Base-by-base conservation (phyloP, 768 basidiomycete genomes). In the Tephrocybe sp. region DNA sequence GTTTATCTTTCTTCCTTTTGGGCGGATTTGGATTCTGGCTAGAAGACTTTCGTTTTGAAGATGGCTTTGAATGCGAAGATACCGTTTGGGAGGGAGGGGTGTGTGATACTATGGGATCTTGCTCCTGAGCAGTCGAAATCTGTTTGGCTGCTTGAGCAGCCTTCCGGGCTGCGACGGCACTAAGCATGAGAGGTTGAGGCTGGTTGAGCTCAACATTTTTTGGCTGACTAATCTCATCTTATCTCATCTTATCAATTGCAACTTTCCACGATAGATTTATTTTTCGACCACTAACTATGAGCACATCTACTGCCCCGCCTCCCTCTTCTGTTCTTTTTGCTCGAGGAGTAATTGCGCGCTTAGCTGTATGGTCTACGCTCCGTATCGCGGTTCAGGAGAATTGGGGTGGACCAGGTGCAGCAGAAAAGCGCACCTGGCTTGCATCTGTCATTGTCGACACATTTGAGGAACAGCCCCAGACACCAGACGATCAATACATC, bases 311-410 rank as follows among this genome's bases (percentile, higher is more conserved):
- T 22, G 53, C 66, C 32, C 75, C 79, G 4, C 66, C 80, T 16
- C 66, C 75, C 0, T 61, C 74, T 5, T 75, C 82, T 10, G 63
- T 91, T 38, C 78, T 91, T 51, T 95, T 97, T 60, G 94, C 95
- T 11, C 84, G 92, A 17, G 92, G 92, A 2, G 82, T 89, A 4
- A 78, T 96, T 52, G 85, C 93, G 20, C 80, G 93, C 47, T 78
- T 98, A 43, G 76, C 78, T 11, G 71, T 85, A 49, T 98, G 95
- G 95, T 80, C 89, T 39, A 90, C 85, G 2, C 79, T 98, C 22
- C 85, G 87, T 36, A 73, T 96, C 61, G 95, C 94, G 31, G 83
- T 98, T 33, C 82, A 87, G 55, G 82, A 93, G 60, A 70, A 73
- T 56, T 96, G 93, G 93, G 95, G 94, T 22, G 93, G 93, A 3